Base-by-base conservation (phyloP, 306 rosid species). In the Rubus parviflorus region DNA sequence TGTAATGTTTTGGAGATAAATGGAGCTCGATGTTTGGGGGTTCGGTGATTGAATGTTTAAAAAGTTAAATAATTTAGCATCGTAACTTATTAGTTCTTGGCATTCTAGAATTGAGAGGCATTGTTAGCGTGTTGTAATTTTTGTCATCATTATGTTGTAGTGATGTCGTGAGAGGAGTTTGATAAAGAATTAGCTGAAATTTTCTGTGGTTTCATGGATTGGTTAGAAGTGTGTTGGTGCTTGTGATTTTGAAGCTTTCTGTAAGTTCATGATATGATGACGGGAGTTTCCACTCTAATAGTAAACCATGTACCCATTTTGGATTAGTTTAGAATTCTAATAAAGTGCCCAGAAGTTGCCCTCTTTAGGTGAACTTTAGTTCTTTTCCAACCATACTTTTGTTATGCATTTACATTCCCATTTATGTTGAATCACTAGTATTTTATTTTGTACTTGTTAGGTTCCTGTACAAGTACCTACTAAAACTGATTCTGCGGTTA, bases 391-490 rank as follows among this genome's bases (percentile, higher is more conserved):
- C 73, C 41, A 0, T 68, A 52, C 6, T 45, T 67, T 43, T 68
- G 71, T 68, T n/a, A 5, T 46, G 38, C 38, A 56, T 41, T 22
- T 41, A 8, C 54, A 48, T 25, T 37, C 8, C 0, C 13, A 22
- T 37, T 47, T 7, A 14, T 65, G 19, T 63, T 60, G 20, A 53
- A 60, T 43, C 74, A 20, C 70, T 78, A 40, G 22, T 47, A 7
- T 30, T 58, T 57, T 40, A 5, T 12, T 52, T 68, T 30, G 11
- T 51, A 5, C 19, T 70, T 74, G 45, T 45, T 76, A 20, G 78
- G 76, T 40, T 68, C 73, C 8, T 47, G 35, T 65, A 35, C 74
- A 67, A 74, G 64, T 73, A 62, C 49, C 41, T 51, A 41, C 41
- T 52, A 49, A 41, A 46, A 66, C 46, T 45, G 40, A 56, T 75